These are phyloP conservation scores for Ormosia semicastrata DNA, from an alignment of 306 rosid species.

Conservation along the genomic window DNA sequence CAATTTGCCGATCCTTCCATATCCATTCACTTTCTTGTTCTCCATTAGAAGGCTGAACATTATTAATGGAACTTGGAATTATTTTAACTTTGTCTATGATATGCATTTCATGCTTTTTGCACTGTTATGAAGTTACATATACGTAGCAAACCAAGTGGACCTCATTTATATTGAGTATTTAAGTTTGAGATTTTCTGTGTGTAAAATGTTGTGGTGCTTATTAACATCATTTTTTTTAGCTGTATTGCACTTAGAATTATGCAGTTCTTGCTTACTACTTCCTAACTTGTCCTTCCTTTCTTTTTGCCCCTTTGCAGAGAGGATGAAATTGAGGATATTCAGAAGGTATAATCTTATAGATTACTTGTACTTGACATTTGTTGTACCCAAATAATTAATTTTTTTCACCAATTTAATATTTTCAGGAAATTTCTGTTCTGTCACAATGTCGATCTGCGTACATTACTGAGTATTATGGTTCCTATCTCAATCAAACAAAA, in stretches of 20 bases:
- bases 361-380: conserved; percentile 21
- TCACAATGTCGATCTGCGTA: conserved; percentile 96
- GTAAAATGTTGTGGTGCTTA: background rate
- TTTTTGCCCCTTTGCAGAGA: conserved; percentile 57
- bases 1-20: background rate
- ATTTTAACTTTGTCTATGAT: background rate
- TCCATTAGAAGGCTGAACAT: conserved; percentile 16
- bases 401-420: conserved; percentile 44
- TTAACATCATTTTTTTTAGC: background rate
- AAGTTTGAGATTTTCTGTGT: background rate
- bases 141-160: background rate
- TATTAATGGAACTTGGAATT: background rate
- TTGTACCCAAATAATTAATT: conserved; percentile 11
- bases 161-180: conserved; percentile 3
- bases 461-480: conserved; percentile 96
- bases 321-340: conserved; percentile 98
- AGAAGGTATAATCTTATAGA: conserved; percentile 63
- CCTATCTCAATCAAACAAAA: conserved; percentile 92
- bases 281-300: conserved; percentile 29
- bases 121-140: background rate
- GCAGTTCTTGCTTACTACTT: conserved; percentile 17
- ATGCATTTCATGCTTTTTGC: conserved; percentile 4
- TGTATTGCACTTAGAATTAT: conserved; percentile 17
- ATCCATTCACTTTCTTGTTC: background rate
- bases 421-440: conserved; percentile 98